A percentile compares a stretch with the other conserved stretches of the same genome.
These are phyloP conservation scores for Theileria equi DNA, from an alignment of 169 alveolate species.

Conservation along the genomic window DNA sequence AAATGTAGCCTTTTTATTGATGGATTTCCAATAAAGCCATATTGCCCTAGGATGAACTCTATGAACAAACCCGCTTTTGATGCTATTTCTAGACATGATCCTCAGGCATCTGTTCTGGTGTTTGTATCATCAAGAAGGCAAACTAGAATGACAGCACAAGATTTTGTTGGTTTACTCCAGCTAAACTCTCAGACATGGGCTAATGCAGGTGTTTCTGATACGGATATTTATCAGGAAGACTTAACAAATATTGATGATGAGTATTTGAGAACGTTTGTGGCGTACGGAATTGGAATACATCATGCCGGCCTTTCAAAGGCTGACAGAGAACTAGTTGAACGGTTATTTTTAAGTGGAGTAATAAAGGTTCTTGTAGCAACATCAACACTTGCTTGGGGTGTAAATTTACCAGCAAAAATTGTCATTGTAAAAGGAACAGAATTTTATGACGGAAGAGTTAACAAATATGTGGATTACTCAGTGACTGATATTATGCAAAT, in stretches of 20 bases:
- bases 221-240: conserved; percentile 12
- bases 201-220: conserved; percentile 9
- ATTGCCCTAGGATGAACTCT: conserved; percentile 74
- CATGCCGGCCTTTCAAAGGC: conserved; percentile 81
- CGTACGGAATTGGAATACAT: conserved; percentile 90
- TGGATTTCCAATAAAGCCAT: conserved; percentile 83
- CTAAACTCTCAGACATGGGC: conserved; percentile 22
- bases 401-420: conserved; percentile 98
- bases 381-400: conserved; percentile 99
- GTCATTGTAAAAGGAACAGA: conserved; percentile 92
- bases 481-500: conserved; percentile 81
- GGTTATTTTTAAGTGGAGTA: conserved; percentile 88
- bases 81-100: conserved; percentile 82
- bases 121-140: conserved; percentile 97
- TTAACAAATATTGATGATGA: conserved; percentile 73
- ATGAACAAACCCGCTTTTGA: conserved; percentile 69
- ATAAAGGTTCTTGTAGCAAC: conserved; percentile 95
- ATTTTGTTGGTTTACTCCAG: conserved; percentile 64
- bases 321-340: conserved; percentile 95
- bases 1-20: conserved; percentile 95
- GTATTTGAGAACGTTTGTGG: conserved; percentile 82
- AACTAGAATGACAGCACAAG: conserved; percentile 96
- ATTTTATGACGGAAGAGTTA: conserved; percentile 71
- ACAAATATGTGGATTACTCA: conserved; percentile 62
- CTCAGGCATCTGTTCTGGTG: conserved; percentile 91